Conservation (phyloP, 2,329 filamentous ascomycete species). For the Aureobasidium pullulans region DNA sequence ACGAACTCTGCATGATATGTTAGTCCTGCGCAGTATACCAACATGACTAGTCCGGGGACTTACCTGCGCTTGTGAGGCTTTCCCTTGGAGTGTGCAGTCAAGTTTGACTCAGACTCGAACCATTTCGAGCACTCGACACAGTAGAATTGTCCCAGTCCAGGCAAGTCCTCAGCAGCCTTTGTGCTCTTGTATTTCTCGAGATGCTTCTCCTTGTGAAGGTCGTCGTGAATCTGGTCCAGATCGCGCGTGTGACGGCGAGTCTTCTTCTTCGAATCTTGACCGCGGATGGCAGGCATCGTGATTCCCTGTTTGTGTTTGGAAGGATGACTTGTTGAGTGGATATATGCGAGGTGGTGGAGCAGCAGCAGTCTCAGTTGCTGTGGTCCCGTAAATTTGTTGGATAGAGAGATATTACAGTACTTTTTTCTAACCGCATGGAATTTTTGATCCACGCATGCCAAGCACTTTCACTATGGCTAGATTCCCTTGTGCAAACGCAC, state of each 20-base stretch:
- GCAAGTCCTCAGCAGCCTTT: constrained; percentile 79
- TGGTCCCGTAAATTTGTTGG: not conserved
- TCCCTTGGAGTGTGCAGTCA: constrained; percentile 68
- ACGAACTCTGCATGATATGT: constrained; percentile 55
- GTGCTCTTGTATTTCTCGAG: constrained; percentile 69
- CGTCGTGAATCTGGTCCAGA: constrained; percentile 83
- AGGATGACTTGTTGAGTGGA: not conserved
- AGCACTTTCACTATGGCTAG: not conserved
- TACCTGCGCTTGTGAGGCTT: constrained; percentile 92
- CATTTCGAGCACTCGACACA: constrained; percentile 93
- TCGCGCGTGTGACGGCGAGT: constrained; percentile 56
- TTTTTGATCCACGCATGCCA: not conserved
- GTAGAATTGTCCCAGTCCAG: constrained; percentile 77
- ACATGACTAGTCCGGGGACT: constrained; percentile 15
- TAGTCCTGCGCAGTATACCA: not conserved
- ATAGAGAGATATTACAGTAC: not conserved
- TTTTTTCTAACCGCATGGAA: not conserved
- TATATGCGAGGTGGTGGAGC: not conserved
- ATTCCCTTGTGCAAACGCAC: not conserved
- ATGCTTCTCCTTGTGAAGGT: constrained; percentile 71
- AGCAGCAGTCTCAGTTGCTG: not conserved
- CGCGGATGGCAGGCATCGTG: constrained; percentile 44
- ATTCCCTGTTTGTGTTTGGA: not conserved
- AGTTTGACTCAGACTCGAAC: constrained; percentile 78
- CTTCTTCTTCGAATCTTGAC: constrained; percentile 42